A percentile compares a stretch with the other conserved stretches of the same genome.
phyloP scores from a whole-genome alignment of 2,329 filamentous ascomycete genomes.

The Alternaria arborescens region DNA sequence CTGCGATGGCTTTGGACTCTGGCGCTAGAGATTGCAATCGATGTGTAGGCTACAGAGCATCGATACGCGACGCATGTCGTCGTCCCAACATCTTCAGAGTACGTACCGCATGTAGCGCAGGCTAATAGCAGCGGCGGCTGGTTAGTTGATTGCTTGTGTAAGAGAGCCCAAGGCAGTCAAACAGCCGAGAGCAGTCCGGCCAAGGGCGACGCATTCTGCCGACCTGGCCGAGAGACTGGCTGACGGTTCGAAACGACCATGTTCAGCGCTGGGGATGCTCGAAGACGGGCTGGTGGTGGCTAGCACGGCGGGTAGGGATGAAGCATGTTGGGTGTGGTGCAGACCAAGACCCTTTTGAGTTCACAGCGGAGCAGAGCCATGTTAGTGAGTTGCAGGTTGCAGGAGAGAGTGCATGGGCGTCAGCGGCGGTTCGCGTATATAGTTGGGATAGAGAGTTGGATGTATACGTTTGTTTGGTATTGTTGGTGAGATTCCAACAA shows the following conservation, averaged over 20 bases:
- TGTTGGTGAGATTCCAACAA: neutral
- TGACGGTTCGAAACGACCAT: conserved; percentile 12
- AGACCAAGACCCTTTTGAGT: conserved; percentile 4
- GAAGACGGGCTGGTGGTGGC: conserved; percentile 1
- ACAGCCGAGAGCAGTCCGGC: conserved; percentile 38
- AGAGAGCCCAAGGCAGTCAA: conserved; percentile 36
- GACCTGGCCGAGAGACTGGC: conserved; percentile 33
- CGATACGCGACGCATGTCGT: neutral
- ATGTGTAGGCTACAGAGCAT: neutral
- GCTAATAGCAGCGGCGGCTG: conserved; percentile 29
- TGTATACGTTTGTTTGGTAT: neutral
- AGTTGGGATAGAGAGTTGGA: neutral
- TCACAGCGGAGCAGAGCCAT: conserved; percentile 3
- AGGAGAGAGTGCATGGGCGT: conserved; percentile 5
- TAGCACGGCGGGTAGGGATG: conserved; percentile 1
- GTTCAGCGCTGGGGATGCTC: conserved; percentile 8
- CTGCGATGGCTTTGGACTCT: conserved; percentile 4
- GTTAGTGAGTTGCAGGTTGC: conserved; percentile 2
- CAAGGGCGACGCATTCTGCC: conserved; percentile 37
- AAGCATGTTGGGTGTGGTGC: conserved; percentile 3
- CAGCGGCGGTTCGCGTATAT: conserved; percentile 14
- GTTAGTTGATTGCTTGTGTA: conserved; percentile 29
- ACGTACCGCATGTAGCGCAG: conserved; percentile 18
- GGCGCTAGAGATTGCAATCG: neutral
- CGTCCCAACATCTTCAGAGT: conserved; percentile 1